A percentile compares a stretch with the other conserved stretches of the same genome.
Conservation (phyloP, 169 alveolate species). For the Babesia bovis region DNA sequence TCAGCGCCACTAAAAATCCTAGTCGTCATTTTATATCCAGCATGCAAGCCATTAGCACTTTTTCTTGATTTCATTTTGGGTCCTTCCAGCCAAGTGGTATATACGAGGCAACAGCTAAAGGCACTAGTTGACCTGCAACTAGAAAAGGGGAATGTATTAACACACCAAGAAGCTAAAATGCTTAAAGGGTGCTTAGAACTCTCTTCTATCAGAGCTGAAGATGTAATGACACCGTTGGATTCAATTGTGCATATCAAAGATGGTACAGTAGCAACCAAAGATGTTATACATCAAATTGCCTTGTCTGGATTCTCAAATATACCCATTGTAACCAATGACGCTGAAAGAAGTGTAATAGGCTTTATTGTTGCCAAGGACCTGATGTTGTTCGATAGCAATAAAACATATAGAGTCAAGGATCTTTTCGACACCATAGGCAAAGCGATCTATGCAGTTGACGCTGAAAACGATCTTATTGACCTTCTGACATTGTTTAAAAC, state of each 20-base stretch:
- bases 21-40: conserved; percentile 69
- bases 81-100: conserved; percentile 54
- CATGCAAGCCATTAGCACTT: conserved; percentile 76
- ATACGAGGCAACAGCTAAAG: conserved; percentile 70
- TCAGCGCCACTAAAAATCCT: conserved; percentile 71
- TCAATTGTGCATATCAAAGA: conserved; percentile 67
- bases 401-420: conserved; percentile 42
- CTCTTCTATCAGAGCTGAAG: conserved; percentile 60
- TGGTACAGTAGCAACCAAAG: conserved; percentile 55
- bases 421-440: conserved; percentile 48
- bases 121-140: conserved; percentile 77
- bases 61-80: conserved; percentile 57
- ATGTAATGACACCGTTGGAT: conserved; percentile 73
- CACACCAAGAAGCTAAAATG: conserved; percentile 72
- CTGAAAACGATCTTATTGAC: conserved; percentile 23
- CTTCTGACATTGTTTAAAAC: conserved; percentile 41
- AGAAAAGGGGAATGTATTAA: conserved; percentile 66
- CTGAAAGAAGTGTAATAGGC: conserved; percentile 60
- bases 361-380: conserved; percentile 69
- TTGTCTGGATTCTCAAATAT: conserved; percentile 74
- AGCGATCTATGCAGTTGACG: conserved; percentile 59
- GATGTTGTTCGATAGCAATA: conserved; percentile 58
- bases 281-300: conserved; percentile 61
- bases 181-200: conserved; percentile 71
- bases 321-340: conserved; percentile 62